Evolutionary conservation across 306 rosid genomes (phyloP), one percentile per base, ranked within the genome.

Genomic region (Vachellia collinsii): DNA sequence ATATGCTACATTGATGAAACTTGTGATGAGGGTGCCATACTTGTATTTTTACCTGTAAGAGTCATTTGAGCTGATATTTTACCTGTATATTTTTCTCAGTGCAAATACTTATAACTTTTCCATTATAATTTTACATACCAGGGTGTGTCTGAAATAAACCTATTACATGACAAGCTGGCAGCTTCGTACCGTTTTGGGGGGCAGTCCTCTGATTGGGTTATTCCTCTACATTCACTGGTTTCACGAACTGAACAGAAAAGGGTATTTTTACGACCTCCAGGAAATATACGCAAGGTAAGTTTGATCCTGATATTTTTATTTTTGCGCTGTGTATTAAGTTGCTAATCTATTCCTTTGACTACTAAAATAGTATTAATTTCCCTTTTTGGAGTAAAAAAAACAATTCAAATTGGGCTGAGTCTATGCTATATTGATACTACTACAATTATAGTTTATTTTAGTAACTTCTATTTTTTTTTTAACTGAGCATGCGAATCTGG

Each of bases 121-220:
- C 44, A 29, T 77, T 81, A 53, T 77, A 75, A 75, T 79, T 66
- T 53, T 76, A 66, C 67, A 58, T 85, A 36, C 79, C 85, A 93
- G 98, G 98, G 97, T 77, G 86, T 92, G 61, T 86, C 86, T 68
- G 99, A 94, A 88, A 94, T 94, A 80, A 83, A 90, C 87, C 53
- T 81, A 43, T 87, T 94, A 76, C 85, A 83, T 48, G 97, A 94
- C 76, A 94, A 88, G 86, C 86, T 94, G 83, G 86, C 85, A 63
- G 94, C 91, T 59, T 92, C 97, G 25, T 90, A 89, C 83, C 95
- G 87, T 77, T 94, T 94, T 86, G 93, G 97, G 76, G 95, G 97
- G 78, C 91, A 80, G 23, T 90, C 97, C 88, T 89, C 97, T 72
- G 97, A 93, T 73, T 94, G 99, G 99, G 83, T 94, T 84, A 92